phyloP scores from a whole-genome alignment of 2,329 filamentous ascomycete genomes.

The Colletotrichum gloeosporioides region DNA sequence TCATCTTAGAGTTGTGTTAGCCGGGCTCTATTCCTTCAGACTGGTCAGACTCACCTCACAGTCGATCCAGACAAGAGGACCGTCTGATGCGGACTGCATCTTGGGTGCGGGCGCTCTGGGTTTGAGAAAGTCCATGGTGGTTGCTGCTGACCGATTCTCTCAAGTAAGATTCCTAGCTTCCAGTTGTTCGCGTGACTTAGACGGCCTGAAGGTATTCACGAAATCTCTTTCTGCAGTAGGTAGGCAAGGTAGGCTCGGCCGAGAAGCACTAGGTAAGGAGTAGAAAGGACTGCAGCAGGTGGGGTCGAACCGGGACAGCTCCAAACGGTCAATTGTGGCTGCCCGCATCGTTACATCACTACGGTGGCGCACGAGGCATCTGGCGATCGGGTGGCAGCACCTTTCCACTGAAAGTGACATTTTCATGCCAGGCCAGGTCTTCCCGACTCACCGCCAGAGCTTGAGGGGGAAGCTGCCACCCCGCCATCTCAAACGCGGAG shows the following conservation, averaged over 20 bases:
- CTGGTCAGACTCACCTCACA: slow-evolving; percentile 49
- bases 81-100: slow-evolving; percentile 33
- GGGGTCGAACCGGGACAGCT: background rate
- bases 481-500: background rate
- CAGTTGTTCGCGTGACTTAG: background rate
- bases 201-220: background rate
- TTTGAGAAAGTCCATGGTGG: slow-evolving; percentile 16
- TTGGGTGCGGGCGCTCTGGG: background rate
- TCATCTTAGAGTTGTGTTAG: slow-evolving; percentile 72
- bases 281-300: background rate
- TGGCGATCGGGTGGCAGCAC: background rate
- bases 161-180: background rate
- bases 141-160: background rate
- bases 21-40: background rate
- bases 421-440: background rate
- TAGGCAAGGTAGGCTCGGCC: background rate
- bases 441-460: background rate
- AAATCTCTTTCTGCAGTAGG: background rate
- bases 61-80: slow-evolving; percentile 87
- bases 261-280: background rate
- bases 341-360: background rate
- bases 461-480: background rate
- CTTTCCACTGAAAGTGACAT: background rate
- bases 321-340: background rate
- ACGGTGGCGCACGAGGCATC: background rate